Conservation (phyloP, 768 basidiomycete genomes). For the Chiua virens region DNA sequence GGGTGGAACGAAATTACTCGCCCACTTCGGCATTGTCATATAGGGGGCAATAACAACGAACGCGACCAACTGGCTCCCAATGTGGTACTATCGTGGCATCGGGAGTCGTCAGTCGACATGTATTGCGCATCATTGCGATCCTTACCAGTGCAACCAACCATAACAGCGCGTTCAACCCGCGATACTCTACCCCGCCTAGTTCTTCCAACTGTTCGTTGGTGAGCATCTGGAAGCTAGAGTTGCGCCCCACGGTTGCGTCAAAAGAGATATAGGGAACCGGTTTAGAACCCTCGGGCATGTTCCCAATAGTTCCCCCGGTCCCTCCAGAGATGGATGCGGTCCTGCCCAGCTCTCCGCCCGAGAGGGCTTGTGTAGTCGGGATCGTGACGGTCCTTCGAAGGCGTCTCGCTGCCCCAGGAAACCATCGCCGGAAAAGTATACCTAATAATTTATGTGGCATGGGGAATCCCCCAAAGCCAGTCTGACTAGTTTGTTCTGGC, state of each 20-base stretch:
- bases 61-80: slow-evolving; percentile 63
- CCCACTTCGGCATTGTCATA: slow-evolving; percentile 62
- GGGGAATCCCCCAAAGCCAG: slow-evolving; percentile 72
- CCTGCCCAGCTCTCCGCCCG: slow-evolving; percentile 30
- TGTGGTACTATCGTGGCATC: slow-evolving; percentile 66
- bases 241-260: slow-evolving; percentile 79
- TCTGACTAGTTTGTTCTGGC: slow-evolving; percentile 33
- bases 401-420: slow-evolving; percentile 60
- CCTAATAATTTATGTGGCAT: slow-evolving; percentile 61
- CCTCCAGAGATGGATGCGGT: slow-evolving; percentile 18
- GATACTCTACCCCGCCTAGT: slow-evolving; percentile 91
- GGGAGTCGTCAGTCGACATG: background rate
- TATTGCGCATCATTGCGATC: slow-evolving; percentile 6
- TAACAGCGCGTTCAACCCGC: slow-evolving; percentile 74
- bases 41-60: slow-evolving; percentile 83
- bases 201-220: slow-evolving; percentile 86
- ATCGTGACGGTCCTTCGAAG: slow-evolving; percentile 75
- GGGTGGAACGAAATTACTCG: slow-evolving; percentile 57
- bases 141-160: slow-evolving; percentile 79
- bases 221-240: slow-evolving; percentile 68
- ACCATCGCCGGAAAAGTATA: slow-evolving; percentile 49
- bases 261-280: slow-evolving; percentile 83
- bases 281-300: slow-evolving; percentile 41
- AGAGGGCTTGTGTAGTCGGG: slow-evolving; percentile 63
- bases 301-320: slow-evolving; percentile 5